Evolutionary conservation across 208 protist species (phyloP).

Genomic region (Leishmania major): DNA sequence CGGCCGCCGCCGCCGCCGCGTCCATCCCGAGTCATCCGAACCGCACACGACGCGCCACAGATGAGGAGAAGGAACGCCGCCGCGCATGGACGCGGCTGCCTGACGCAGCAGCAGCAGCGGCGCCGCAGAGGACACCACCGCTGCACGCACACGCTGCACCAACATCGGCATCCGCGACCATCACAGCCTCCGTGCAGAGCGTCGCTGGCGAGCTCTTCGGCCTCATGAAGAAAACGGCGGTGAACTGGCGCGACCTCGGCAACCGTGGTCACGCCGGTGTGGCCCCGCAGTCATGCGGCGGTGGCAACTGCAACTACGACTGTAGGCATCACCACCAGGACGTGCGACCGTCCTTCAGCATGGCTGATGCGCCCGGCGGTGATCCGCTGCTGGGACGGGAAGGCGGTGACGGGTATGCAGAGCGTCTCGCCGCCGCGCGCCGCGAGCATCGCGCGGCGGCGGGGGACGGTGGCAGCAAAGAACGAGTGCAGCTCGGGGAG

Average conservation of each 20-base stretch:
- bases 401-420: slow-evolving; percentile 16
- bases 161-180: not conserved
- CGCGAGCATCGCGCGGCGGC: not conserved
- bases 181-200: not conserved
- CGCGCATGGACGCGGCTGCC: slow-evolving; percentile 13
- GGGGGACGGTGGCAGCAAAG: not conserved
- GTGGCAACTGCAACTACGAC: not conserved
- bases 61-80: slow-evolving; percentile 17
- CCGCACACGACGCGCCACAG: slow-evolving; percentile 23
- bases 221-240: slow-evolving; percentile 1
- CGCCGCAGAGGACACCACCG: not conserved
- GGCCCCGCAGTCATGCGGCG: not conserved
- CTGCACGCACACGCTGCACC: not conserved
- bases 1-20: not conserved
- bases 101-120: not conserved
- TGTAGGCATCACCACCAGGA: slow-evolving; percentile 13
- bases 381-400: not conserved
- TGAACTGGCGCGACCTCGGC: slow-evolving; percentile 1
- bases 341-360: slow-evolving; percentile 23
- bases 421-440: slow-evolving; percentile 18
- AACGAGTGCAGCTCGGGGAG: not conserved
- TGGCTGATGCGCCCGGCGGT: not conserved
- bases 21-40: slow-evolving; percentile 13
- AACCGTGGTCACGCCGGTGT: not conserved
- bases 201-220: slow-evolving; percentile 9